Evolutionary conservation across 2,329 filamentous ascomycete genomes (phyloP).

Genomic region (Trichophyton rubrum): DNA sequence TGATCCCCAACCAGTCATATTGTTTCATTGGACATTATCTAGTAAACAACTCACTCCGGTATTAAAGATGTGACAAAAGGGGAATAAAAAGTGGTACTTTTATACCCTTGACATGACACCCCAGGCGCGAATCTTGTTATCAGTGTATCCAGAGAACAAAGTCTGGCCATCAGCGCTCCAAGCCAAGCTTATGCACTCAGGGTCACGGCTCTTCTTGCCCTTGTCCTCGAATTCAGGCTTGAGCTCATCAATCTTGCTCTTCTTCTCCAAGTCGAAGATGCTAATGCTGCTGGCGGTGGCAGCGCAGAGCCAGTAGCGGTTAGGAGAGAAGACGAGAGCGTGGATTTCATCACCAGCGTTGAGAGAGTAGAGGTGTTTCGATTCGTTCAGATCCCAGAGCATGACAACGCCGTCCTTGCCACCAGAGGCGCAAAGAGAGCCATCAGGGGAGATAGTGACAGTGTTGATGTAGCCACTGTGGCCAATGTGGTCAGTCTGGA

Average conservation of each 20-base stretch:
- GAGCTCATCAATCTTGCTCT: conserved; percentile 99
- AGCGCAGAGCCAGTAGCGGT: conserved; percentile 99
- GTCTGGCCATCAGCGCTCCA: conserved; percentile 99
- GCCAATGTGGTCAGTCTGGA: conserved; percentile 99
- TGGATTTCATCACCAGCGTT: conserved; percentile 99
- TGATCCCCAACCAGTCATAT: conserved; percentile 7
- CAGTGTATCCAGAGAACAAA: conserved; percentile 98
- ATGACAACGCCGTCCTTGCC: conserved; percentile 99
- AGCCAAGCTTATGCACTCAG: conserved; percentile 93
- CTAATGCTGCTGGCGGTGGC: conserved; percentile 96
- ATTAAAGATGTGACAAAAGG: conserved; percentile 4
- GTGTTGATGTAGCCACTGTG: conserved; percentile 99
- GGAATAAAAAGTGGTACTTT: neutral
- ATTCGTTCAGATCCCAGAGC: conserved; percentile 99
- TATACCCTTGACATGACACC: conserved; percentile 44
- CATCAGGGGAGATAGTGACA: conserved; percentile 98
- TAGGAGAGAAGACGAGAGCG: conserved; percentile 98
- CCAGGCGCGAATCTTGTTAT: conserved; percentile 98
- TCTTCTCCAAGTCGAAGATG: conserved; percentile 99
- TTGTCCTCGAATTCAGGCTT: conserved; percentile 94
- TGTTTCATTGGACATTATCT: conserved; percentile 6
- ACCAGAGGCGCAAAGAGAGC: conserved; percentile 95
- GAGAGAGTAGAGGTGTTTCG: conserved; percentile 99
- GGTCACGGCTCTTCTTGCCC: conserved; percentile 98
- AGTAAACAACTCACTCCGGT: conserved; percentile 5